These are phyloP conservation scores for Eucalyptus microcorys DNA, from an alignment of 345 rosid species.

Conservation along the genomic window DNA sequence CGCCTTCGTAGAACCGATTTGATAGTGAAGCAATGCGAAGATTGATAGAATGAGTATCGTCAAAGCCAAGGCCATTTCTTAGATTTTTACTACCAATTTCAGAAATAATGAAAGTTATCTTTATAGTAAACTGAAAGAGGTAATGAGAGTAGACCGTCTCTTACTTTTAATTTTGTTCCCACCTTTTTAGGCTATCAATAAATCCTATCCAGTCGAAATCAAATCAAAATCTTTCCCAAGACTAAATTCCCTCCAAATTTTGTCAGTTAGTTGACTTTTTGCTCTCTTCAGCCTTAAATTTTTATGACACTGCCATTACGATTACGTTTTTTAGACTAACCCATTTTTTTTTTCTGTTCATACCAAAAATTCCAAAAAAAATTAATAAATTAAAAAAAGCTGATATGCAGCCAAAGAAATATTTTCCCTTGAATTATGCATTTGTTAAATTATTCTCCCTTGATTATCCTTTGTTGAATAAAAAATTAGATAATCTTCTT, in stretches of 20 bases:
- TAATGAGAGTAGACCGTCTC: background rate
- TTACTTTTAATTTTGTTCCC: too few relatives aligned
- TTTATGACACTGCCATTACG: background rate
- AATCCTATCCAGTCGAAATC: background rate
- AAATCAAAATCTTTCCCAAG: background rate
- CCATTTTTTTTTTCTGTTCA: background rate
- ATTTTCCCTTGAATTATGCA: background rate
- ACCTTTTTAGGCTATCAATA: background rate
- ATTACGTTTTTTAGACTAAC: background rate
- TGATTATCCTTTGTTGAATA: background rate
- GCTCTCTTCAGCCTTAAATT: background rate
- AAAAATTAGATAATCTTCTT: background rate
- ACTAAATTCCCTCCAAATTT: background rate
- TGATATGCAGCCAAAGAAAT: background rate
- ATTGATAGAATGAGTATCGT: background rate
- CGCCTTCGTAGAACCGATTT: background rate
- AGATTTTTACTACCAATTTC: too few relatives aligned
- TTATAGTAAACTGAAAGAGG: background rate
- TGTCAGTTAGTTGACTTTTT: fast-evolving
- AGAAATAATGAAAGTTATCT: too few relatives aligned
- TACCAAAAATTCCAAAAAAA: background rate
- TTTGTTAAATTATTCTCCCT: background rate
- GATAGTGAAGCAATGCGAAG: background rate
- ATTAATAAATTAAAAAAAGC: background rate
- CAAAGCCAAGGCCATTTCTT: background rate